Evolutionary conservation across 495 filamentous ascomycete species (phyloP), one percentile per base, ranked within the genome.

Genomic region (Monascus purpureus): DNA sequence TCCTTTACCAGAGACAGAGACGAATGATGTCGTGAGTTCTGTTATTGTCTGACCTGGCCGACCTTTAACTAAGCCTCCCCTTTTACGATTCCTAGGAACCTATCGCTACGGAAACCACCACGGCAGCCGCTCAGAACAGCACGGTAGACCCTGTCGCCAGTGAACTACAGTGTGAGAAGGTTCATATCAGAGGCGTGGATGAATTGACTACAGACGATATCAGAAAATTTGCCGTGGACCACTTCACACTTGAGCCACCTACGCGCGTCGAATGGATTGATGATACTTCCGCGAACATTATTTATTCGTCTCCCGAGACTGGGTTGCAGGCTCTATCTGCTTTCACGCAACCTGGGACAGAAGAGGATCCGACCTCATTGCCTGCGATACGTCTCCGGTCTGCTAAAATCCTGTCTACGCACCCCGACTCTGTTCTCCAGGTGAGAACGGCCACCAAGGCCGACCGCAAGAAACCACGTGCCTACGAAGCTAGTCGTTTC

Each of bases 201-300:
- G 74, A 77, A 36, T 65, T 95, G 46, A 80, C 72, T 11, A 84
- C 85, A 6, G 63, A 72, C 14, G 69, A 93, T 35, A 75, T 94
- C 41, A 73, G 76, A 40, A 52, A 61, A 38, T 96, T 80, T 42
- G 67, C 79, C 2, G 32, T 49, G 3, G 70, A 81, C 32, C 71
- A 86, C 50, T 82, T 73, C 45, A 45, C 65, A 9, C 40, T 52
- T 2, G 57, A 68, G 9, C 41, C 47, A 4, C 68, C 79, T 17
- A 47, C 60, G 14, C 68, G 71, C 13, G 59, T 95, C 41, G 83
- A 95, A 55, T 97, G 90, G 90, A 87, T 97, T 39, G 80, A 97
- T 44, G 90, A 97, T 50, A 79, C 72, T 12, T 90, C 86, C 0
- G 83, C 84, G 37, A 95, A 94, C 42, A 50, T 93, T 19, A 47